Base-by-base conservation (phyloP, 176 grass and related monocot genomes). In the Phoenix roebelenii region DNA sequence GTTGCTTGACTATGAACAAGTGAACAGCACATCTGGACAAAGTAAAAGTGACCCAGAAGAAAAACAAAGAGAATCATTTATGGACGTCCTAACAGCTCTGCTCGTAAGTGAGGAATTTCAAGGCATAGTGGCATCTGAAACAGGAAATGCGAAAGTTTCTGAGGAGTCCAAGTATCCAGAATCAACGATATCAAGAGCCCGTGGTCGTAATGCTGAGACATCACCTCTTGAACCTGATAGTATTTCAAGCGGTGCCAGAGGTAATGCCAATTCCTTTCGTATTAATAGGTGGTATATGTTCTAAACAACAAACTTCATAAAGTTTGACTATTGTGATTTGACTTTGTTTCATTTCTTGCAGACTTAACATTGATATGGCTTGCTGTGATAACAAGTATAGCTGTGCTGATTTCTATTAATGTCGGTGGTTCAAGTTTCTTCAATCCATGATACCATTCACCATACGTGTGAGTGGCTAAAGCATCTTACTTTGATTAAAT, bases 91-190 rank as follows among this genome's bases (percentile, higher is more conserved):
- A 25, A 87, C 93, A 0, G 87, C 87, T 4, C 55, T 98, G 72
- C 87, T 98, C 53, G 93, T 88, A n/a, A 98, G 93, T 28, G 93
- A 98, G 80, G 93, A 98, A 69, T 98, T 98, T 71, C 93, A 85
- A 61, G 93, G 93, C 22, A 98, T 92, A 25, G 87, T 98, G 57
- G 86, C 93, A 0, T 98, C 76, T 1, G 80, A 87, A 60, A 35
- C 83, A 5, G 69, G 60, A 30, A 91, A 57, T 69, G 72, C 60
- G 4, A 79, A 77, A 68, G 81, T 62, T 54, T 26, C 54, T 5
- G 85, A 81, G 28, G 22, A 71, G 50, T 69, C 18, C 3, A 49
- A 63, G 64, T 28, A 55, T 74, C 64, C 17, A 49, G 72, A 69
- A 50, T 53, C 67, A 7, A 15, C 19, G 16, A 30, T 59, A 7